These are phyloP conservation scores for carrot (Daucus carota) DNA, from an alignment of 129 eudicot species.

Conservation along the genomic window DH1_v3.0 NC_030387.2:1332001-1332500, in stretches of 20 bases:
- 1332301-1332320: slow-evolving; percentile 23
- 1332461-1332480: not conserved
- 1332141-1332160: not conserved
- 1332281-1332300: slow-evolving; percentile 67
- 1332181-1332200: not conserved
- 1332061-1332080: not conserved
- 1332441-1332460: not conserved
- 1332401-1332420: not conserved
- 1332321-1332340: slow-evolving; percentile 7
- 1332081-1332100: not conserved
- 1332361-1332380: not conserved
- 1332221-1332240: not conserved
- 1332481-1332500: not conserved
- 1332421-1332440: not conserved
- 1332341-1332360: not conserved
- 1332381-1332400: not conserved
- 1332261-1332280: slow-evolving; percentile 72
- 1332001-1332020: not conserved
- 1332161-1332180: not conserved
- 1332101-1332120: not conserved
- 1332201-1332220: not conserved
- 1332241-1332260: slow-evolving; percentile 68
- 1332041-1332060: not conserved
- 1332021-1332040: not conserved
- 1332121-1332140: not conserved